Evolutionary conservation across 495 filamentous ascomycete genomes (phyloP).

Genomic region (Aspergillus avenaceus): DNA sequence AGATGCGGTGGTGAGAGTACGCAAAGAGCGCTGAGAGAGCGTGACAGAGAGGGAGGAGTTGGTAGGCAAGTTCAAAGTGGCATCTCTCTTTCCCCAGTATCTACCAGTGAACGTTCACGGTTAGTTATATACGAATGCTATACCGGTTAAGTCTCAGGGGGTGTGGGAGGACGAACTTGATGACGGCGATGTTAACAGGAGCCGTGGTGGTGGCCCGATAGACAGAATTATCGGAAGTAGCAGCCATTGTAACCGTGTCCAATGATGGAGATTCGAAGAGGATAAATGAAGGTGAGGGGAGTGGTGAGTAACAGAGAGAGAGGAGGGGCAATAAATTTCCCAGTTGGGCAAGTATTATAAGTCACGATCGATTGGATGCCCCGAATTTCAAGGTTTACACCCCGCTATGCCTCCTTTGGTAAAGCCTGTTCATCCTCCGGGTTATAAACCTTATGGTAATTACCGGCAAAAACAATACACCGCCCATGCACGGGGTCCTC

Average conservation of each 20-base stretch:
- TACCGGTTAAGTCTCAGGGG: conserved; percentile 1
- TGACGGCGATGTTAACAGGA: conserved; percentile 97
- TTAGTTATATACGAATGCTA: conserved; percentile 28
- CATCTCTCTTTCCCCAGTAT: conserved; percentile 97
- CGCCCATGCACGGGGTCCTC: no score
- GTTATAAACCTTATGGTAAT: no score
- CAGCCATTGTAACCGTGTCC: conserved; percentile 34
- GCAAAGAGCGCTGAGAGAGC: conserved; percentile 87
- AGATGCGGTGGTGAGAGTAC: conserved; percentile 92
- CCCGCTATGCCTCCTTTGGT: no score
- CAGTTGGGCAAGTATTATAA: conserved; percentile 11
- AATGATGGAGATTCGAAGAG: not conserved
- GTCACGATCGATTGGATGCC: no score
- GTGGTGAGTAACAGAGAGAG: not conserved
- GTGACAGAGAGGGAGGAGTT: conserved; percentile 97
- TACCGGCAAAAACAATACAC: no score
- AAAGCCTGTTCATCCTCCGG: no score
- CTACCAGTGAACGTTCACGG: conserved; percentile 42
- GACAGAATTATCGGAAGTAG: conserved; percentile 43
- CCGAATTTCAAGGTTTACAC: no score
- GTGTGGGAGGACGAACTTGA: conserved; percentile 61
- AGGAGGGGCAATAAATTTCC: conserved; percentile 10
- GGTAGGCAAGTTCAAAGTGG: conserved; percentile 89
- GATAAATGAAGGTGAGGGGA: not conserved
- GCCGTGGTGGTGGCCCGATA: conserved; percentile 93